Conservation (phyloP, 257 asterid genomes). For the Solanum sparsipilum region DNA sequence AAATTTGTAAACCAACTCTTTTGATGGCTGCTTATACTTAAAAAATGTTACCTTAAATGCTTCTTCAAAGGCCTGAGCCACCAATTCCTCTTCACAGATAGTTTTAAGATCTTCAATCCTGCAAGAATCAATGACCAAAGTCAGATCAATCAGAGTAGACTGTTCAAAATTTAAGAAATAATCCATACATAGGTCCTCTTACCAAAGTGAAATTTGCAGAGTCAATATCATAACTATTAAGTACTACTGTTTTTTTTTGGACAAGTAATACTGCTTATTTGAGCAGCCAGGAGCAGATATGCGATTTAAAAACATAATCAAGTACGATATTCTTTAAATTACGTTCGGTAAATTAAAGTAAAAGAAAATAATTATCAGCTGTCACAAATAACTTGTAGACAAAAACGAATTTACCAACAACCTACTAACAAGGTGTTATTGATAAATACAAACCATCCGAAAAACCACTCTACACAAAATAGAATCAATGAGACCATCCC, state of each 20-base stretch:
- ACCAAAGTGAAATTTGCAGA: not conserved
- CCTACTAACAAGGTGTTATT: not conserved
- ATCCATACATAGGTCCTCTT: not conserved
- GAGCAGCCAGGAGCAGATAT: not conserved
- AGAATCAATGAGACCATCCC: not conserved
- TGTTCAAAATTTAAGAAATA: not conserved
- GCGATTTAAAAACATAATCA: not conserved
- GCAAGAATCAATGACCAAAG: constrained; percentile 4
- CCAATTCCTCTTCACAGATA: constrained; percentile 69
- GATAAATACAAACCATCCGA: not conserved
- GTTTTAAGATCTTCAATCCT: constrained; percentile 83
- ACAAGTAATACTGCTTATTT: not conserved
- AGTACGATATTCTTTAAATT: not conserved
- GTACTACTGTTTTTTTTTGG: not conserved
- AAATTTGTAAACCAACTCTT: constrained; percentile 1
- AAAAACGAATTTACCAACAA: not conserved
- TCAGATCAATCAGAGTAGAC: not conserved
- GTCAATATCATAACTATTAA: not conserved
- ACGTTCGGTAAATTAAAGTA: not conserved
- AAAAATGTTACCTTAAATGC: constrained; percentile 54
- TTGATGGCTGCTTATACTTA: not conserved
- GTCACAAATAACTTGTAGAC: not conserved
- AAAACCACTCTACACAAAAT: not conserved
- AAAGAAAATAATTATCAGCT: not conserved
- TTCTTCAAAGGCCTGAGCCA: constrained; percentile 65